phyloP scores from a whole-genome alignment of 768 basidiomycete genomes.

The Mycena alexandri region DNA sequence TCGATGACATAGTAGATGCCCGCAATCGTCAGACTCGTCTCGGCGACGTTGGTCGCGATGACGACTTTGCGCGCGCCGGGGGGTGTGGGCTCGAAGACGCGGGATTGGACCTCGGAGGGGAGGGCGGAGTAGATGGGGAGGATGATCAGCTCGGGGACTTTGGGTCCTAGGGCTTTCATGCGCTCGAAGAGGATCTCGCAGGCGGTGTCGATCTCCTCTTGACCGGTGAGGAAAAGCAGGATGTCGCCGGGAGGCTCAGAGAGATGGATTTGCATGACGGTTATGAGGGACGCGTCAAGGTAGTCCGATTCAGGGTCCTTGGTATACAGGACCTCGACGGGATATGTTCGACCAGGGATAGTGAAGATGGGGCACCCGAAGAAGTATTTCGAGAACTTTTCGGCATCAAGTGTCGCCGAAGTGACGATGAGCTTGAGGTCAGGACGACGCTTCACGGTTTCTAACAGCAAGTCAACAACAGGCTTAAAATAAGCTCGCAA shows the following conservation, averaged over 20 bases:
- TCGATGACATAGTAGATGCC: conserved; percentile 99
- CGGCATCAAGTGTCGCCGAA: conserved; percentile 98
- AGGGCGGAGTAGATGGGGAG: conserved; percentile 98
- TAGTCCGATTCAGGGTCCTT: conserved; percentile 99
- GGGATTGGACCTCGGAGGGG: conserved; percentile 97
- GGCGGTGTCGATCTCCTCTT: conserved; percentile 98
- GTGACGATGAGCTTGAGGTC: conserved; percentile 99
- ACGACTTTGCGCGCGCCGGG: conserved; percentile 99
- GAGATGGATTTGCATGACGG: conserved; percentile 99
- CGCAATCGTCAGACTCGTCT: conserved; percentile 97
- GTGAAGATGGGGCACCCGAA: conserved; percentile 99
- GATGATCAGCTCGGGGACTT: conserved; percentile 97
- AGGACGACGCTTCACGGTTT: conserved; percentile 93
- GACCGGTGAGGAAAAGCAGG: conserved; percentile 96
- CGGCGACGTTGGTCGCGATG: conserved; percentile 99
- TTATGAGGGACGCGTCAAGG: conserved; percentile 97
- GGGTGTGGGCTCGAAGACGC: conserved; percentile 97
- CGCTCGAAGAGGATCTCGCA: conserved; percentile 98
- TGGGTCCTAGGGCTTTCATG: conserved; percentile 98
- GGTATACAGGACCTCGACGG: conserved; percentile 97
- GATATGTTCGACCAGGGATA: conserved; percentile 99
- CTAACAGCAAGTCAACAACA: conserved; percentile 55
- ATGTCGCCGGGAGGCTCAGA: conserved; percentile 98
- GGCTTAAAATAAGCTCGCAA: neutral
- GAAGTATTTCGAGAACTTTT: conserved; percentile 99